Evolutionary conservation across 2,329 filamentous ascomycete genomes (phyloP).

Genomic region (Neurospora sp.): DNA sequence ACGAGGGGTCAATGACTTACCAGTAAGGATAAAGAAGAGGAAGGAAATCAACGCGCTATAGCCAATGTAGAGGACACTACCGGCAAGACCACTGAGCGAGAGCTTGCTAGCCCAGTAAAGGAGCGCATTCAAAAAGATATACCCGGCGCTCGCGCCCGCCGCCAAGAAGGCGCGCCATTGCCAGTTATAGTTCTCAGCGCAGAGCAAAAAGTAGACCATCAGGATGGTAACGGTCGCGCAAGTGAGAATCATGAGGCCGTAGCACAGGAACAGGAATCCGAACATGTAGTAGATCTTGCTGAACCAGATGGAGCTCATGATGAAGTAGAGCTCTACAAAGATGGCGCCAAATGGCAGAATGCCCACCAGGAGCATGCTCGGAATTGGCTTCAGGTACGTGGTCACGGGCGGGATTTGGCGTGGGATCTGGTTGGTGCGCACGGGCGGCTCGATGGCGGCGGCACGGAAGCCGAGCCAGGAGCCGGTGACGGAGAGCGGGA

Average conservation of each 20-base stretch:
- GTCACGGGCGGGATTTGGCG: constrained; percentile 82
- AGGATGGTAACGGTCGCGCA: constrained; percentile 85
- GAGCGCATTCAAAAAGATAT: constrained; percentile 85
- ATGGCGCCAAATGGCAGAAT: constrained; percentile 93
- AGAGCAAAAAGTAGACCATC: constrained; percentile 93
- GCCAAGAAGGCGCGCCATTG: constrained; percentile 94
- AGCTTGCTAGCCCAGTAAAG: constrained; percentile 86
- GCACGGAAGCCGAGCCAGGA: constrained; percentile 90
- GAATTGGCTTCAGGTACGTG: constrained; percentile 76
- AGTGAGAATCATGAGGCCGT: constrained; percentile 93
- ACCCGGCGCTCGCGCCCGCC: constrained; percentile 79
- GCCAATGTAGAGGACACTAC: constrained; percentile 83
- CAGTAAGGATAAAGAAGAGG: constrained; percentile 86
- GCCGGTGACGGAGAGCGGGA: constrained; percentile 80
- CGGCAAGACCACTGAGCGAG: constrained; percentile 73
- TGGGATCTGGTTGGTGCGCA: constrained; percentile 95
- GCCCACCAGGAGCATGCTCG: constrained; percentile 85
- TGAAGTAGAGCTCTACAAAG: constrained; percentile 97
- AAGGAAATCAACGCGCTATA: constrained; percentile 86
- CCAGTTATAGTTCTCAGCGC: constrained; percentile 97
- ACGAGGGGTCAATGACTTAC: constrained; percentile 61
- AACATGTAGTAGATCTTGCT: constrained; percentile 99
- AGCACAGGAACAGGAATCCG: constrained; percentile 95
- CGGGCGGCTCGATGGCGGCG: constrained; percentile 61
- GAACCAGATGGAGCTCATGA: constrained; percentile 99